Conservation (phyloP, 768 basidiomycete genomes). For the Leccinellum luteum region DNA sequence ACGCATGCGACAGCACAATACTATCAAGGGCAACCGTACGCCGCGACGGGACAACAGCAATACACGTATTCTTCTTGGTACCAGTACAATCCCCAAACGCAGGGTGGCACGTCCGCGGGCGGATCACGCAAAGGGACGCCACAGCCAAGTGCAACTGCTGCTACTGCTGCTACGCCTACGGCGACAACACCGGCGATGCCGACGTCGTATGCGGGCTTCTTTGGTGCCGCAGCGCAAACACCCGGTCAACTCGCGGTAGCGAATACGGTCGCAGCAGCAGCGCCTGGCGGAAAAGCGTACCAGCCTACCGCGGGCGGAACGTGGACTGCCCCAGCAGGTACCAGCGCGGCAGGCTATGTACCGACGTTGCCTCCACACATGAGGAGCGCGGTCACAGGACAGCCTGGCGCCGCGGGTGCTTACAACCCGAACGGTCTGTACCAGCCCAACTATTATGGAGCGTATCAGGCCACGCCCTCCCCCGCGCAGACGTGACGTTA, state of each 20-base stretch:
- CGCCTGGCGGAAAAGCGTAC: constrained; percentile 30
- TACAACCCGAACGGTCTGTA: constrained; percentile 22
- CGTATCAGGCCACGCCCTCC: constrained; percentile 32
- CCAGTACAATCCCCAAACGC: constrained; percentile 37
- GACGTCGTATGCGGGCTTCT: constrained; percentile 42
- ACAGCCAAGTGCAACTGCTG: constrained; percentile 30
- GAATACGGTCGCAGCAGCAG: constrained; percentile 45
- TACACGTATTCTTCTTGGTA: constrained; percentile 47
- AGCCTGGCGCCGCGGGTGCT: constrained; percentile 16
- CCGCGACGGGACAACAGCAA: constrained; percentile 35
- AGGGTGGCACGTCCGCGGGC: constrained; percentile 18
- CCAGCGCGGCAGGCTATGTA: constrained; percentile 26
- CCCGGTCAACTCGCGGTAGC: constrained; percentile 50
- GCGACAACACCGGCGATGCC: constrained; percentile 31
- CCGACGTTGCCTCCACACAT: constrained; percentile 45
- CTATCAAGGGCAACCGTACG: constrained; percentile 37
- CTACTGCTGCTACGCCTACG: constrained; percentile 24
- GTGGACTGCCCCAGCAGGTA: constrained; percentile 27
- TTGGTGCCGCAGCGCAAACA: constrained; percentile 29
- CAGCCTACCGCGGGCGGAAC: constrained; percentile 23
- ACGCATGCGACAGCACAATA: constrained; percentile 33
- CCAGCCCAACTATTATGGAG: constrained; percentile 32
- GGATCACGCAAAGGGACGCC: constrained; percentile 45
- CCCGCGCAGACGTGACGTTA: constrained; percentile 28
- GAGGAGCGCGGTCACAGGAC: constrained; percentile 27